A percentile compares a stretch with the other conserved stretches of the same genome.
Conservation (phyloP, 2,329 filamentous ascomycete genomes). For the Pyrenophora seminiperda region DNA sequence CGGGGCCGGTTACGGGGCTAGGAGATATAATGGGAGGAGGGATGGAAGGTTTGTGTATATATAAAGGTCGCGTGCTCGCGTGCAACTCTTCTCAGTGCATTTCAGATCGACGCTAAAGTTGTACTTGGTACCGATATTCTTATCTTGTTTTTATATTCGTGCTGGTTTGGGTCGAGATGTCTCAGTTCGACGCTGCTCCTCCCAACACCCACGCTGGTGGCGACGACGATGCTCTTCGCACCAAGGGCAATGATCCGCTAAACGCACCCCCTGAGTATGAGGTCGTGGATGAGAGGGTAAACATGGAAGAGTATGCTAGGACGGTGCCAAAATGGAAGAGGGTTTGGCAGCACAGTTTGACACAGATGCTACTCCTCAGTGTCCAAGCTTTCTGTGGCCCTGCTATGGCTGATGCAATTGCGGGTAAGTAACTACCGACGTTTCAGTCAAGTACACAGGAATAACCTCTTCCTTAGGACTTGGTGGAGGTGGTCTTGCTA, state of each 20-base stretch:
- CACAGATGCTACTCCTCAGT: slow-evolving; percentile 56
- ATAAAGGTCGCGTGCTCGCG: slow-evolving; percentile 22
- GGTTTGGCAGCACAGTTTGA: slow-evolving; percentile 55
- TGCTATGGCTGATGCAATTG: slow-evolving; percentile 41
- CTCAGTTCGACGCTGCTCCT: slow-evolving; percentile 36
- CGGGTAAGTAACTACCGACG: slow-evolving; percentile 16
- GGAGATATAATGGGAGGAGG: slow-evolving; percentile 1
- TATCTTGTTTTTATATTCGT: neutral
- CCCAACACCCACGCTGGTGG: slow-evolving; percentile 43
- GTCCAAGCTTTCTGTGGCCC: slow-evolving; percentile 52
- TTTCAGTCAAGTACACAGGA: neutral
- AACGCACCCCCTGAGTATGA: slow-evolving; percentile 22
- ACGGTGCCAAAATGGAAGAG: slow-evolving; percentile 52
- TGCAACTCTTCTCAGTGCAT: neutral
- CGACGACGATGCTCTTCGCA: slow-evolving; percentile 35
- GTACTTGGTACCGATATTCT: neutral
- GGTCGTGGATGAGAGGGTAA: slow-evolving; percentile 39
- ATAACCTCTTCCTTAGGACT: slow-evolving; percentile 20
- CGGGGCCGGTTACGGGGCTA: slow-evolving; percentile 12
- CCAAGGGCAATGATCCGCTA: slow-evolving; percentile 35
- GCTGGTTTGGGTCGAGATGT: slow-evolving; percentile 27
- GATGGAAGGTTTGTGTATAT: slow-evolving; percentile 12
- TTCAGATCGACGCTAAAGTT: slow-evolving; percentile 11
- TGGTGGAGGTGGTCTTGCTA: slow-evolving; percentile 53
- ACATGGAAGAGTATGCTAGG: slow-evolving; percentile 44